Percentiles rank a stretch among this genome's conserved stretches.
Conservation (phyloP, 2,329 filamentous ascomycete species). For the Dactylellina haptotyla region DNA sequence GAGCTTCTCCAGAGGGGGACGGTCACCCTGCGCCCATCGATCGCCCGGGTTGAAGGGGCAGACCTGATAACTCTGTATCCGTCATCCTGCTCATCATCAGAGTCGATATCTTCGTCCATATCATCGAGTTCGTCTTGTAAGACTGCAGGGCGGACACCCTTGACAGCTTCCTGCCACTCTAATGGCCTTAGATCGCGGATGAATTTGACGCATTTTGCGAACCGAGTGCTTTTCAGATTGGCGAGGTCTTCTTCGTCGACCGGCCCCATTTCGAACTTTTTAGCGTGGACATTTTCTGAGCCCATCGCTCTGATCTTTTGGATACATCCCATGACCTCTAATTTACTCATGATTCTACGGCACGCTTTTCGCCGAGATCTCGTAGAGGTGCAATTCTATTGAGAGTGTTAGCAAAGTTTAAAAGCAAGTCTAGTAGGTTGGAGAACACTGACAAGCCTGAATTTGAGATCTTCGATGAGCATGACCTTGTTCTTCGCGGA, state of each 20-base stretch:
- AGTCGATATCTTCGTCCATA: slow-evolving; percentile 31
- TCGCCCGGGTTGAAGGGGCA: slow-evolving; percentile 4
- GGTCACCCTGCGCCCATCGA: slow-evolving; percentile 34
- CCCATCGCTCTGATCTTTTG: slow-evolving; percentile 47
- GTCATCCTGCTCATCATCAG: slow-evolving; percentile 50
- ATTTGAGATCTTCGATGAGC: slow-evolving; percentile 51
- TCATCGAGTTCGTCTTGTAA: slow-evolving; percentile 29
- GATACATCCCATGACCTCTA: slow-evolving; percentile 42
- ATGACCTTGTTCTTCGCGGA: slow-evolving; percentile 49
- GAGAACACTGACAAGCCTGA: slow-evolving; percentile 40
- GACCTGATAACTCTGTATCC: slow-evolving; percentile 42
- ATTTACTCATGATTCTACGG: slow-evolving; percentile 34
- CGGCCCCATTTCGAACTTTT: slow-evolving; percentile 50
- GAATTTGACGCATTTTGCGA: slow-evolving; percentile 49
- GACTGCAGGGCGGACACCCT: slow-evolving; percentile 25
- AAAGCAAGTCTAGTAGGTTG: background rate
- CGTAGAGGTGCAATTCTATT: slow-evolving; percentile 47
- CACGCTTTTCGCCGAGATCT: slow-evolving; percentile 49
- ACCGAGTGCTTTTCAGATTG: slow-evolving; percentile 30
- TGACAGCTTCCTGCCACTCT: slow-evolving; percentile 45
- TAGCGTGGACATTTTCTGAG: slow-evolving; percentile 36
- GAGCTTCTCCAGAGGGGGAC: slow-evolving; percentile 42
- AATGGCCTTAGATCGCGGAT: slow-evolving; percentile 38
- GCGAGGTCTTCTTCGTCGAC: slow-evolving; percentile 42
- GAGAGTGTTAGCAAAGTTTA: slow-evolving; percentile 5